These are phyloP conservation scores for Lagenidium sp. DNA, from an alignment of 352 stramenopile species.

Conservation along the genomic window DNA sequence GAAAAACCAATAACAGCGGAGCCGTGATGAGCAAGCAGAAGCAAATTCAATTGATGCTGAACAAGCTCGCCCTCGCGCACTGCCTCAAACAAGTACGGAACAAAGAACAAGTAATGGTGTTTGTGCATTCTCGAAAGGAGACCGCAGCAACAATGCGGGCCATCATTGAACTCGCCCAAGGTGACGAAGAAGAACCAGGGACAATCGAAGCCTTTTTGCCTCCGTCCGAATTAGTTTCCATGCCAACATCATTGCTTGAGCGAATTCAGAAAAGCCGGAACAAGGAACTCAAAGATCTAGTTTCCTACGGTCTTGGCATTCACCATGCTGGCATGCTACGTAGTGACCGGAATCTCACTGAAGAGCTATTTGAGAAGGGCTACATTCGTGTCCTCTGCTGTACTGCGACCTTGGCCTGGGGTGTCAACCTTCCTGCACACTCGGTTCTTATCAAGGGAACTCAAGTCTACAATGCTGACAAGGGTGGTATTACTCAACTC, in stretches of 20 bases:
- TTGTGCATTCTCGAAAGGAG: slow-evolving; percentile 99
- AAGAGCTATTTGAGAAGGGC: slow-evolving; percentile 96
- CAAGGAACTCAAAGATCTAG: slow-evolving; percentile 92
- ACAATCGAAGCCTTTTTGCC: slow-evolving; percentile 54
- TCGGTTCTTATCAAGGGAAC: slow-evolving; percentile 99
- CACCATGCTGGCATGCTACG: slow-evolving; percentile 98
- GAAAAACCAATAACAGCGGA: slow-evolving; percentile 12
- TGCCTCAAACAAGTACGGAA: slow-evolving; percentile 57
- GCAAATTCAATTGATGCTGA: slow-evolving; percentile 77
- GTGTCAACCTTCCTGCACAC: slow-evolving; percentile 98
- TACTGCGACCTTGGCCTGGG: slow-evolving; percentile 99
- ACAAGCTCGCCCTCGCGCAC: slow-evolving; percentile 71
- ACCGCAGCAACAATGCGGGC: slow-evolving; percentile 93
- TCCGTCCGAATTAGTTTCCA: slow-evolving; percentile 32
- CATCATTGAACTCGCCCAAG: slow-evolving; percentile 85
- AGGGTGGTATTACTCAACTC: slow-evolving; percentile 95
- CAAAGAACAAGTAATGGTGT: slow-evolving; percentile 96
- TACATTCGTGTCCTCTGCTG: slow-evolving; percentile 97
- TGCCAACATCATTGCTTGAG: slow-evolving; percentile 45
- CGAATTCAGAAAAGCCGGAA: slow-evolving; percentile 92
- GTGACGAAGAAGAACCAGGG: slow-evolving; percentile 45
- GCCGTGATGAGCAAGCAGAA: slow-evolving; percentile 45
- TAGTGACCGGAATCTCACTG: slow-evolving; percentile 91
- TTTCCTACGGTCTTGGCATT: slow-evolving; percentile 93
- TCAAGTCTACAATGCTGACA: slow-evolving; percentile 99